Evolutionary conservation across 129 eudicot genomes (phyloP), one percentile per base, ranked within the genome.

Genomic region (Logfia minima): DNA sequence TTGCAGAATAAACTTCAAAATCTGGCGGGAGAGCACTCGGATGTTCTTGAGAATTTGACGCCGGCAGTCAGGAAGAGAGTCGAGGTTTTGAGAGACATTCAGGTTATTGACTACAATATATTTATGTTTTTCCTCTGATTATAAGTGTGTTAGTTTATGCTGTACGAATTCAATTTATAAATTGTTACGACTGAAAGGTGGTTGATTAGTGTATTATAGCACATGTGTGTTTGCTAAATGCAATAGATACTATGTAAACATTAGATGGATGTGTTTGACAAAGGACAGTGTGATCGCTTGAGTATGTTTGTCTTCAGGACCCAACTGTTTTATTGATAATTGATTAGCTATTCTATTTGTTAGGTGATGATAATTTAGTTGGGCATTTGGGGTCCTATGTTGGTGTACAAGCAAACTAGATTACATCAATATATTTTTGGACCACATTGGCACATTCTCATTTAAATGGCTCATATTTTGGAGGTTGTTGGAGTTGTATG

Each of bases 41-140:
- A 89, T 83, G 80, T 92, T 19, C 77, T 88, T 6, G 95, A 87
- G 78, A 72, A 76, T 9, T 72, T 92, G 77, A 77, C 90, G 5
- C 92, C 95, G 0, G 52, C 68, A 5, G 93, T 91, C n/a, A 53
- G 96, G 83, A 84, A 91, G 80, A 88, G 96, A 21, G 93, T 91
- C 8, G 93, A 91, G 75, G 85, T 69, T 72, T 75, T 91, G 18
- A 75, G 85, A 65, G 85, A 68, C 78, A 78, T 88, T 79, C 96
- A 91, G 96, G 96, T 88, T 35, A 60, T 23, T 8, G 48, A 43
- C 8, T 43, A 16, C 6, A 3, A 14, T 48, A 1, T 7, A 13
- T 45, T 3, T 13, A 14, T 48, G 1, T 11, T 48, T 48, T 3
- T 4, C 55, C 0, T 48, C 55, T 60, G 68, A 55, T 60, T 60